phyloP scores from a whole-genome alignment of 2,329 filamentous ascomycete genomes.

The Pseudopithomyces maydicus region DNA sequence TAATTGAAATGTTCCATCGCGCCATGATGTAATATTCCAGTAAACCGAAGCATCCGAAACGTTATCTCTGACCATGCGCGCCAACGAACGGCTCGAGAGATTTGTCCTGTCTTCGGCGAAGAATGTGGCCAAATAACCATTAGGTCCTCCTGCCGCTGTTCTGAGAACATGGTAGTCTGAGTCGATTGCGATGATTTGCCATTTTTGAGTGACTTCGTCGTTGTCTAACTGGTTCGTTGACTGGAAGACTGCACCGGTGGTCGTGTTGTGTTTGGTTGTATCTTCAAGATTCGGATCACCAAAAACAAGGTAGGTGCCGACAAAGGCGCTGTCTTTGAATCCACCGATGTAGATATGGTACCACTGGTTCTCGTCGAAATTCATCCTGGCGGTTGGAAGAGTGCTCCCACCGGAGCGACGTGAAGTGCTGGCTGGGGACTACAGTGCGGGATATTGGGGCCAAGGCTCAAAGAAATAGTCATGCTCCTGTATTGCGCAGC shows the following conservation, averaged over 20 bases:
- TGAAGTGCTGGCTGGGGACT: background rate
- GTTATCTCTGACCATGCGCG: constrained; percentile 21
- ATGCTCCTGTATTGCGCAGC: no score
- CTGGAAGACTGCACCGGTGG: constrained; percentile 17
- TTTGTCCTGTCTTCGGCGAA: constrained; percentile 14
- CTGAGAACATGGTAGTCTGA: constrained; percentile 24
- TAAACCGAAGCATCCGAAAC: constrained; percentile 23
- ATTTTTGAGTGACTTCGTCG: constrained; percentile 10
- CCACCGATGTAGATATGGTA: constrained; percentile 18
- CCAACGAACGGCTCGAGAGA: constrained; percentile 14
- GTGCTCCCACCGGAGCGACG: background rate
- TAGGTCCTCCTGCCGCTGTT: constrained; percentile 16
- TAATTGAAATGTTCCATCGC: constrained; percentile 26
- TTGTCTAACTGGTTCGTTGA: constrained; percentile 3
- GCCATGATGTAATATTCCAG: constrained; percentile 26
- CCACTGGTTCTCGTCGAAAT: constrained; percentile 20
- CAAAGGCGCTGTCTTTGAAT: constrained; percentile 2
- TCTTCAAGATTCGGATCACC: constrained; percentile 8
- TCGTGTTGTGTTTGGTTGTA: constrained; percentile 6
- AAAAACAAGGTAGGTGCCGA: constrained; percentile 8
- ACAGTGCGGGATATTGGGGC: background rate
- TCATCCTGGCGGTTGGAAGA: background rate
- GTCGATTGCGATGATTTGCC: constrained; percentile 26
- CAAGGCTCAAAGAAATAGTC: background rate
- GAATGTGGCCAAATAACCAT: constrained; percentile 18